These are phyloP conservation scores for Chlamydomonas applanata DNA, from an alignment of 139 green algal genomes.

Conservation along the genomic window DNA sequence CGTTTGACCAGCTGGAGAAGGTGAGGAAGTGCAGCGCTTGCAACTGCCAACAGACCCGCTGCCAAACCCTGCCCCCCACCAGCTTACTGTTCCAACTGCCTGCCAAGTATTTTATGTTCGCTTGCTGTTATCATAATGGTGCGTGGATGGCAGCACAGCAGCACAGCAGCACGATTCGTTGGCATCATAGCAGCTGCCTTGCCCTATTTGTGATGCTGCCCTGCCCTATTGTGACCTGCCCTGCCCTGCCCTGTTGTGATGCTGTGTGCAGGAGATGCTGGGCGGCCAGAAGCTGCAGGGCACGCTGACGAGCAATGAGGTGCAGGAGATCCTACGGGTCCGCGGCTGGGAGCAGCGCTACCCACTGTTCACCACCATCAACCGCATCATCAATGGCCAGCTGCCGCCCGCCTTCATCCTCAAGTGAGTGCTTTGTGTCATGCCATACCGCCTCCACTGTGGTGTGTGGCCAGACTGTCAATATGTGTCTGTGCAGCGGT, in stretches of 20 bases:
- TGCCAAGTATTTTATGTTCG: background rate
- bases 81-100: background rate
- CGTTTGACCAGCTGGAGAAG: slow-evolving; percentile 53
- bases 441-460: too few species aligned
- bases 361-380: slow-evolving; percentile 75
- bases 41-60: background rate
- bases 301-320: slow-evolving; percentile 72
- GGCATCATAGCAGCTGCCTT: too few species aligned
- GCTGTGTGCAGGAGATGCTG: slow-evolving; percentile 44
- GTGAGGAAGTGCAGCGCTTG: slow-evolving; percentile 4
- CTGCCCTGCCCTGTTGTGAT: background rate
- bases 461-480: too few species aligned
- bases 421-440: slow-evolving; percentile 25
- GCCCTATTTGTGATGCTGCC: too few species aligned
- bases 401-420: slow-evolving; percentile 40
- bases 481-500: too few species aligned
- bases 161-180: too few species aligned
- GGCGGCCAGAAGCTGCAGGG: slow-evolving; percentile 82
- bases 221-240: background rate
- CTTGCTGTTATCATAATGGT: too few species aligned
- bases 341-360: slow-evolving; percentile 58
- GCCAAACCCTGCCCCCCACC: background rate
- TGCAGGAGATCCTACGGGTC: slow-evolving; percentile 61
- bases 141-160: too few species aligned
- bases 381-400: slow-evolving; percentile 56